Evolutionary conservation across 148 eudicot genomes (phyloP), one percentile per base, ranked within the genome.

Genomic region (Talinum fruticosum): DNA sequence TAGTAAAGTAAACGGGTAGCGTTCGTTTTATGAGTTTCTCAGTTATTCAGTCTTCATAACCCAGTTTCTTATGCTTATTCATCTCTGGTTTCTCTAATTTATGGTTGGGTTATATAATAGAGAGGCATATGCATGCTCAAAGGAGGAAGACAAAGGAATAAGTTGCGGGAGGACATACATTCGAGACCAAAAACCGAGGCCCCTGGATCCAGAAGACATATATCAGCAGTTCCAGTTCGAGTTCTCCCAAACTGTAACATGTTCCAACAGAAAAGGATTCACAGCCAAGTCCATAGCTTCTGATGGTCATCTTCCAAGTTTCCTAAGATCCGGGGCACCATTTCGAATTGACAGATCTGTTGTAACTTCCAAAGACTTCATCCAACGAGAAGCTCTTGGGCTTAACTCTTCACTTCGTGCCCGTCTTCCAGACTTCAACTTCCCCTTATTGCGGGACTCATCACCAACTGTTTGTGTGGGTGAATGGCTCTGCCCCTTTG

Each of bases 151-250:
- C 69, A 85, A 41, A 62, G 70, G 53, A 10, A 71, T 76, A 44
- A 70, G 80, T 72, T 89, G 93, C 70, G 78, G 79, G 45, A 66
- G 83, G 59, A 82, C 66, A 5, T 71, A 71, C 70, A 47, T 86
- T 3, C 41, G 51, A 8, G 92, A 91, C 37, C 78, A 57, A 23
- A 79, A 86, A 66, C 88, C 94, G 69, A 84, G 80, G 73, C 89
- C 88, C 14, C 66, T 90, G 7, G 82, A 87, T 79, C 94, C 89
- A 16, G 51, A 78, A 7, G 82, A 91, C 79, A 77, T 72, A 12
- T 85, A 91, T 65, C 98, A 93, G 67, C 98, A 82, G 3, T 82
- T 77, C 19, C 98, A 82, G 3, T 82, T 77, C 19, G 80, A 88
- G 80, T 79, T 91, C 45, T 33, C 70, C 36, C 80, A 71, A 2